Conservation (phyloP, 2,329 filamentous ascomycete species). For the Fusarium heterosporum region DNA sequence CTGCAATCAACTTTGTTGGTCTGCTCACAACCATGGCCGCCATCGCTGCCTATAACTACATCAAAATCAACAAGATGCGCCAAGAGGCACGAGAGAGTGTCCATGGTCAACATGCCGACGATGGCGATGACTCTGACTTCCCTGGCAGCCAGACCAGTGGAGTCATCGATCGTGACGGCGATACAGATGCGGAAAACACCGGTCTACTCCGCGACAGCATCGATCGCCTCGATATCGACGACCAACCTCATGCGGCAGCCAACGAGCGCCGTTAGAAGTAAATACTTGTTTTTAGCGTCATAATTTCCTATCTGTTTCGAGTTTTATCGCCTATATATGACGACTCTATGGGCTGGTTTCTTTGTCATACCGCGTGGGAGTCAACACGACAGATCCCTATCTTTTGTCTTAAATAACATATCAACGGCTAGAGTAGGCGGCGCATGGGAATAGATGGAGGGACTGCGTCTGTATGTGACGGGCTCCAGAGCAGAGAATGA, state of each 20-base stretch:
- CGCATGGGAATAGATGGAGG: constrained; percentile 22
- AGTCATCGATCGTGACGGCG: constrained; percentile 57
- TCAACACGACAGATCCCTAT: constrained; percentile 14
- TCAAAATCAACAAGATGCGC: constrained; percentile 93
- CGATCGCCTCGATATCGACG: constrained; percentile 53
- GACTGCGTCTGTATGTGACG: constrained; percentile 4
- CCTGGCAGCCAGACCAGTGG: constrained; percentile 55
- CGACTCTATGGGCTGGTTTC: constrained; percentile 22
- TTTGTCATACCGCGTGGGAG: constrained; percentile 24
- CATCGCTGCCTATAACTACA: constrained; percentile 91
- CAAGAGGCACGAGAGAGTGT: constrained; percentile 72
- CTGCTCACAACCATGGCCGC: constrained; percentile 88
- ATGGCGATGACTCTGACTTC: constrained; percentile 46
- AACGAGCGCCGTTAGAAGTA: constrained; percentile 33
- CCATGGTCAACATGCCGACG: constrained; percentile 56
- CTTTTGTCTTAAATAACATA: constrained; percentile 40
- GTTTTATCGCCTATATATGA: constrained; percentile 30
- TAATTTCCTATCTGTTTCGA: constrained; percentile 28
- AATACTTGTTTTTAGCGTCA: constrained; percentile 32
- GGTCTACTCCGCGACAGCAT: constrained; percentile 58
- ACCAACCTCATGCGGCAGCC: constrained; percentile 38
- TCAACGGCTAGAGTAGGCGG: constrained; percentile 16
- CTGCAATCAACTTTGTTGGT: constrained; percentile 86
- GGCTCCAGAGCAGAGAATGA: not conserved
- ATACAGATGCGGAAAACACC: constrained; percentile 58